These are phyloP conservation scores for Sclerotinia spermophila DNA, from an alignment of 2,329 filamentous ascomycete genomes.

Conservation along the genomic window DNA sequence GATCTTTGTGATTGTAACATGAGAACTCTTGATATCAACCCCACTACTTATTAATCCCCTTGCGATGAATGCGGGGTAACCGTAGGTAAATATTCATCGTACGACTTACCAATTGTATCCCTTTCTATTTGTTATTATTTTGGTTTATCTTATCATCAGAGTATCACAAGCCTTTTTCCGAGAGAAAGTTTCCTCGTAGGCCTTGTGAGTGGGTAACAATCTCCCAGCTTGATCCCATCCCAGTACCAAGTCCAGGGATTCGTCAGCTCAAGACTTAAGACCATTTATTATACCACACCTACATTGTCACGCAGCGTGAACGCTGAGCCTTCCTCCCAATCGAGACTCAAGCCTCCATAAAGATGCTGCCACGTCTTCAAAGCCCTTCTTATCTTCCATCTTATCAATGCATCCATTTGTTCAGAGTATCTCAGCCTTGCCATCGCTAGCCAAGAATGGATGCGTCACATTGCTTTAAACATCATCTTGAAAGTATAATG, in stretches of 20 bases:
- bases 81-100: not conserved
- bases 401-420: not conserved
- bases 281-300: not conserved
- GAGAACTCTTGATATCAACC: not conserved
- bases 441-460: not conserved
- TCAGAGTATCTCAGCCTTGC: conserved; percentile 1
- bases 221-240: not conserved
- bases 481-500: not conserved
- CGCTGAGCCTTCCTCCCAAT: not conserved
- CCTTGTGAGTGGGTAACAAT: not conserved
- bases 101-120: not conserved
- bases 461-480: not conserved
- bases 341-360: not conserved
- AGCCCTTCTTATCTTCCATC: not conserved
- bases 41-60: not conserved
- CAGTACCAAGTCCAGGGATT: not conserved
- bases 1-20: not conserved
- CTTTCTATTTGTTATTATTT: not conserved
- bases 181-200: not conserved
- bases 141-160: not conserved
- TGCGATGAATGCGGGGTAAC: not conserved
- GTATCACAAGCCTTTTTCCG: not conserved
- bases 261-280: not conserved
- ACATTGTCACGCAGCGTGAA: not conserved
- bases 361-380: conserved; percentile 4